Percentiles rank a stretch among this genome's conserved stretches.
Evolutionary conservation across 2,329 filamentous ascomycete genomes (phyloP).

Genomic region (Scedosporium dehoogii): DNA sequence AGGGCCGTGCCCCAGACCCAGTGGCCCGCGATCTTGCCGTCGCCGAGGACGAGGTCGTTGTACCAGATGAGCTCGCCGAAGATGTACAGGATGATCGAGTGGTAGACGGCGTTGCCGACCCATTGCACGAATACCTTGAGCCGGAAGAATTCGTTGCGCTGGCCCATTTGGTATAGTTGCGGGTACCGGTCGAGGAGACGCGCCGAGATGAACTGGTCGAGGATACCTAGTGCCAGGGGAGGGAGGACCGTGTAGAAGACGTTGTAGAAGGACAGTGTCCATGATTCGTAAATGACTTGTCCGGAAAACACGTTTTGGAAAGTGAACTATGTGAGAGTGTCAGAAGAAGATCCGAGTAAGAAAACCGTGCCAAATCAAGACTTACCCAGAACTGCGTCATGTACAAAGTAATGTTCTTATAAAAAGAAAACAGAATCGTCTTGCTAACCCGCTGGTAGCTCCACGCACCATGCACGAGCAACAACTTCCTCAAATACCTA

Average conservation of each 20-base stretch:
- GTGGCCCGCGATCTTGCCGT: conserved; percentile 79
- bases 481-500: conserved; percentile 83
- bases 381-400: conserved; percentile 97
- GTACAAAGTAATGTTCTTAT: conserved; percentile 98
- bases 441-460: conserved; percentile 96
- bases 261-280: conserved; percentile 99
- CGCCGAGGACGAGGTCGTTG: conserved; percentile 64
- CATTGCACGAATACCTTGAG: conserved; percentile 87
- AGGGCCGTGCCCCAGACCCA: conserved; percentile 98
- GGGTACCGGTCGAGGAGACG: conserved; percentile 90
- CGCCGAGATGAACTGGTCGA: conserved; percentile 95
- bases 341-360: conserved; percentile 1
- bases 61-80: conserved; percentile 73
- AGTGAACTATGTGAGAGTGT: conserved; percentile 55
- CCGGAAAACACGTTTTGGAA: conserved; percentile 99
- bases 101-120: conserved; percentile 91
- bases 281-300: conserved; percentile 96
- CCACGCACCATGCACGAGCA: conserved; percentile 94
- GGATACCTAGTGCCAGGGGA: conserved; percentile 87
- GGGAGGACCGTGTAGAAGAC: conserved; percentile 94
- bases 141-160: conserved; percentile 88
- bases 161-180: conserved; percentile 86
- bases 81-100: conserved; percentile 88
- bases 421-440: conserved; percentile 96
- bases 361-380: not conserved